Conservation (phyloP, 73 alveolate species). For the Tetrahymena malaccensis region DNA sequence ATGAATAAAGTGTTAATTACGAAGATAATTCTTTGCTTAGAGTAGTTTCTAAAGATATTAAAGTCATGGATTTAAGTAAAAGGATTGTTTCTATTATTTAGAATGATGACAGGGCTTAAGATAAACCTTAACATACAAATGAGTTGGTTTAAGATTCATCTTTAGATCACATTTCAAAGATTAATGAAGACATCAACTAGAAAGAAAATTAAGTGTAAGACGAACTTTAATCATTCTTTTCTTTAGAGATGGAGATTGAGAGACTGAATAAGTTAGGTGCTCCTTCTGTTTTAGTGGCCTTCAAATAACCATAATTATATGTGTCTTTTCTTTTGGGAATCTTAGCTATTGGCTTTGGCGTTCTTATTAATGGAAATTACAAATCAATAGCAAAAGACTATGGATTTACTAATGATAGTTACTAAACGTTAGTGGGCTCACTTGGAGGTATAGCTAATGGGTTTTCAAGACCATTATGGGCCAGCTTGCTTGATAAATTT, state of each 20-base stretch:
- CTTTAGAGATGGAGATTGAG: background rate
- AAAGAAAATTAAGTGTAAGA: background rate
- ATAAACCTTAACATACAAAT: background rate
- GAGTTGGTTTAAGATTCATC: background rate
- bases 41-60: background rate
- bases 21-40: background rate
- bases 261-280: background rate
- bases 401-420: background rate
- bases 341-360: background rate
- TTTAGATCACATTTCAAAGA: background rate
- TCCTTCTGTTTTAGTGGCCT: background rate
- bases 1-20: background rate
- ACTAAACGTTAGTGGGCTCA: background rate
- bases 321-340: background rate
- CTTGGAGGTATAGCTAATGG: background rate
- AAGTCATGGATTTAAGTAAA: background rate
- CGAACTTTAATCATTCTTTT: background rate
- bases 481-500: background rate
- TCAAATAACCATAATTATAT: background rate
- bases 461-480: background rate
- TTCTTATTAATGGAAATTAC: background rate
- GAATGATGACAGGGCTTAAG: background rate
- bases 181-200: background rate
- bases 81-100: background rate
- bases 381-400: background rate